Base-by-base conservation (phyloP, 805 yeast genomes). In the Maudiozyma saulgeensis region DNA sequence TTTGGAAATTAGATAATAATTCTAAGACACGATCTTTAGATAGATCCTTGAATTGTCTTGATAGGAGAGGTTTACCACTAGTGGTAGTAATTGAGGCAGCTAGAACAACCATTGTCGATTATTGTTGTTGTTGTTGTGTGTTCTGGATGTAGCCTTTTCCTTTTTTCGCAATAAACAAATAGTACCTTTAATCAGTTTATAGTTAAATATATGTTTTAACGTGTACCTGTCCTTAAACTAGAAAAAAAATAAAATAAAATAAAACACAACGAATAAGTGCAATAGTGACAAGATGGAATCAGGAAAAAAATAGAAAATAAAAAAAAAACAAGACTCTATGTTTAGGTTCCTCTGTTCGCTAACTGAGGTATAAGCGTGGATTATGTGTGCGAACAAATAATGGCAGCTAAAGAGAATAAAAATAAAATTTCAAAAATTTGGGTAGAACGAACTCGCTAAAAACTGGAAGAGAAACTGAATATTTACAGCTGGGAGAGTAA, bases 11-110 rank as follows among this genome's bases (percentile, higher is more conserved):
- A 28, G 96, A 83, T 62, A 93, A 73, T 53, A 93, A 74, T 46
- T 89, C 87, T 38, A 93, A 82, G 60, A 90, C 89, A 57, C 95
- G 76, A 61, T 90, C 95, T 62, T 83, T 83, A 45, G 86, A 74
- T 58, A 93, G 69, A 54, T 88, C 96, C 53, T 81, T 78, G 71
- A 91, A 93, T 71, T 89, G 98, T 63, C 99, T 81, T 25, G 96
- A 87, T 45, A 93, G 72, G 57, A 93, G 79, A 23, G 96, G 87
- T 60, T 89, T 91, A 51, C 99, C 99, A 51, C 88, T 84, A 60
- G 90, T 87, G 41, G 96, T 84, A 68, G 96, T 87, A 59, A 93
- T 86, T 41, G 96, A 86, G 44, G 96, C 97, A 48, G 99, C 96
- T 64, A 91, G 74, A 47, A 86, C 88, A 53, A 80, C 90, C 95